These are phyloP conservation scores for Hortiboletus campestris DNA, from an alignment of 768 basidiomycete genomes.

Conservation along the genomic window DNA sequence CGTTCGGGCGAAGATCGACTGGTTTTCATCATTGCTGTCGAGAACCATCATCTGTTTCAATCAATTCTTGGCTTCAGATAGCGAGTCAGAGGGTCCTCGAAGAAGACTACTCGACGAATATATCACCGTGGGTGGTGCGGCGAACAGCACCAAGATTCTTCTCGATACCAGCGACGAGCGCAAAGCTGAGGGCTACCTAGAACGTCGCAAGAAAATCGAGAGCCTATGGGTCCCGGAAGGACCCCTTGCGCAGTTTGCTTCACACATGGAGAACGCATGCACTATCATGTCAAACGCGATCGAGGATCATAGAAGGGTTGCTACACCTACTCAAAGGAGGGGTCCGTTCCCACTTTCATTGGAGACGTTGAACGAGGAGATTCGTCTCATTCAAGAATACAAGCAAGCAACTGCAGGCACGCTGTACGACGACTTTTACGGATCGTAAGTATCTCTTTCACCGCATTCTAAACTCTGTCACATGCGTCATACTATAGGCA, in stretches of 20 bases:
- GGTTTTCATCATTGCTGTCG: conserved; percentile 19
- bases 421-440: conserved; percentile 23
- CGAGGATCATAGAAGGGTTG: conserved; percentile 16
- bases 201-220: conserved; percentile 20
- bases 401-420: conserved; percentile 14
- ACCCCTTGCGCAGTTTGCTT: conserved; percentile 16
- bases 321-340: conserved; percentile 12
- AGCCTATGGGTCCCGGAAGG: conserved; percentile 18
- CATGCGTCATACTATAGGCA: conserved; percentile 8
- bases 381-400: conserved; percentile 20
- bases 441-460: conserved; percentile 7
- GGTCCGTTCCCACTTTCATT: conserved; percentile 22
- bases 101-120: conserved; percentile 26
- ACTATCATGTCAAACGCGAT: conserved; percentile 22
- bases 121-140: conserved; percentile 27
- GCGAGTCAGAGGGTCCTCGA: conserved; percentile 21
- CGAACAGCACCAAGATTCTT: conserved; percentile 24
- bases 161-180: conserved; percentile 24
- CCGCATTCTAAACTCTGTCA: neutral
- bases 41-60: conserved; percentile 27
- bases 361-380: conserved; percentile 24
- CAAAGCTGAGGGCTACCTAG: conserved; percentile 21
- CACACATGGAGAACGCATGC: conserved; percentile 20
- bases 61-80: conserved; percentile 28
- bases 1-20: conserved; percentile 23